Evolutionary conservation across 2,329 filamentous ascomycete species (phyloP), one percentile per base, ranked within the genome.

Genomic region (Trichoderma harzianum): DNA sequence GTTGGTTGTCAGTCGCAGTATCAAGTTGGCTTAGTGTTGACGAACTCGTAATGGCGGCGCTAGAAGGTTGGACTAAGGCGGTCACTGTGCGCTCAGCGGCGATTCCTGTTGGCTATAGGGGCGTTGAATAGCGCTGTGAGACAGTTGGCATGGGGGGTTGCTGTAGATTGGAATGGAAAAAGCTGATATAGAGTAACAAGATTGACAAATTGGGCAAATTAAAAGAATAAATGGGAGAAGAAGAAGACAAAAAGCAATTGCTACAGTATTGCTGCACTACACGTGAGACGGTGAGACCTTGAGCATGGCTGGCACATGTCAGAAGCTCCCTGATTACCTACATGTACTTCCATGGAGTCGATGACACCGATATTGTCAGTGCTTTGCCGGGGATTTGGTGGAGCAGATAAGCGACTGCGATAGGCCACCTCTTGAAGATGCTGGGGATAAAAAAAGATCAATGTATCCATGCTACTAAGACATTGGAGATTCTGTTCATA

Each of bases 1-100:
- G 57, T 69, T 69, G 57, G 66, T 61, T 53, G 36, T 21, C 47
- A 28, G 57, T 60, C 65, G 65, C 65, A 69, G 65, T 32, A 61
- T 30, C n/a, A 60, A 47, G 26, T 32, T n/a, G 55, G 36, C 55
- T 28, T 69, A 30, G 39, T 62, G 57, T 53, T 69, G 67, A 21
- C 47, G 28, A 51, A 64, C 36, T 47, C 34, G 63, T 53, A 65
- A 21, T 63, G 60, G 58, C 18, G n/a, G 58, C 26, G 30, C 30
- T 53, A 53, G 14, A 11, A 30, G 28, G 24, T 10, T 36, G 34
- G 24, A 28, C 60, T 43, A 36, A 24, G 32, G 60, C 60, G 34
- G 60, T 62, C 60, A 62, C 60, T 62, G 60, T 60, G 57, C 57
- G 57, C 30, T 60, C 57, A 60, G 57, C 57, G 57, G 55, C 55